Evolutionary conservation across 768 basidiomycete genomes (phyloP).

Genomic region (Lactarius indigo): DNA sequence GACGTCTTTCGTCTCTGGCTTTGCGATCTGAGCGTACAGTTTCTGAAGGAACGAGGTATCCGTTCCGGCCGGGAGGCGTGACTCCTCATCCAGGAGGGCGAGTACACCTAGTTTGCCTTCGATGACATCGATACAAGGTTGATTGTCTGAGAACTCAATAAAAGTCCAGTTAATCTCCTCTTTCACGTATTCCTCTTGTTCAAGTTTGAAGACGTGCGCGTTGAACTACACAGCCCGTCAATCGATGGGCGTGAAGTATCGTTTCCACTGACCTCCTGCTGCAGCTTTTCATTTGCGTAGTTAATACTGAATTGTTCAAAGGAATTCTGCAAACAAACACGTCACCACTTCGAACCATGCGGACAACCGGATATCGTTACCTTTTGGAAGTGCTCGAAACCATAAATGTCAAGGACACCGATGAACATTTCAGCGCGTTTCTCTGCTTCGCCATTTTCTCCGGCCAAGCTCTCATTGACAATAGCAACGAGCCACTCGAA

Average conservation of each 20-base stretch:
- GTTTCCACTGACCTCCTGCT: conserved; percentile 76
- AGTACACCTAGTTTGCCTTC: conserved; percentile 96
- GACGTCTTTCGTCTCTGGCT: conserved; percentile 79
- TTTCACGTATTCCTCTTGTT: conserved; percentile 98
- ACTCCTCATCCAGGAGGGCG: conserved; percentile 95
- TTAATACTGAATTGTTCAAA: conserved; percentile 99
- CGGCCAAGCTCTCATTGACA: conserved; percentile 94
- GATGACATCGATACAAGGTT: conserved; percentile 97
- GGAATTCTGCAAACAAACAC: conserved; percentile 51
- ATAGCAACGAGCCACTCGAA: conserved; percentile 99
- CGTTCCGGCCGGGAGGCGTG: conserved; percentile 89
- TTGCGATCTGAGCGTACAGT: conserved; percentile 78
- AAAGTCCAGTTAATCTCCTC: conserved; percentile 99
- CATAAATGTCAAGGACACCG: conserved; percentile 97
- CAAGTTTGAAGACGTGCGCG: conserved; percentile 98
- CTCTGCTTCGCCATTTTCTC: conserved; percentile 90
- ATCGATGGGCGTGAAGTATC: background rate
- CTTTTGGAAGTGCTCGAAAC: conserved; percentile 97
- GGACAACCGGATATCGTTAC: conserved; percentile 35
- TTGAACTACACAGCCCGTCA: conserved; percentile 66
- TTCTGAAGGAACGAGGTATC: conserved; percentile 93
- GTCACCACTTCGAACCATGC: background rate
- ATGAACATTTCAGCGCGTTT: conserved; percentile 97
- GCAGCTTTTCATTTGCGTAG: conserved; percentile 97
- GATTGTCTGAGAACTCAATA: conserved; percentile 99